These are phyloP conservation scores for Porphyridium purpureum DNA, from an alignment of 23 red algal species.

Conservation along the genomic window DNA sequence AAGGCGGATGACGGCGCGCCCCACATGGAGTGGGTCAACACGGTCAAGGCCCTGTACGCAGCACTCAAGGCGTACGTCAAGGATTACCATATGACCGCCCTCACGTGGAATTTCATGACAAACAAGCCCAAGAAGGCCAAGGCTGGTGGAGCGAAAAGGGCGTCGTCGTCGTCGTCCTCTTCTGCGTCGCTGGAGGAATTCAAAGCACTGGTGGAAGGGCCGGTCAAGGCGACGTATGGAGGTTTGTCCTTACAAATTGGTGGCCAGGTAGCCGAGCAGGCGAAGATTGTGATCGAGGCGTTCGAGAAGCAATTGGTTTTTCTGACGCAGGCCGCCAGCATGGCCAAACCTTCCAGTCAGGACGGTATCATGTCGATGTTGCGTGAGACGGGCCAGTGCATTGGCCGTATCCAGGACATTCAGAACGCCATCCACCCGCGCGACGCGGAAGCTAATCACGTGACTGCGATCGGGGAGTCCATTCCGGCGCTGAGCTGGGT, in stretches of 20 bases:
- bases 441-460: conserved; percentile 26
- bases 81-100: conserved; percentile 36
- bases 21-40: conserved; percentile 28
- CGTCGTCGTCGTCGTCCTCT: not conserved
- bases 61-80: conserved; percentile 62
- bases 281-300: conserved; percentile 12
- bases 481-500: conserved; percentile 61
- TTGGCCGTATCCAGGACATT: conserved; percentile 21
- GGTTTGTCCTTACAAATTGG: conserved; percentile 12
- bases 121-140: not conserved
- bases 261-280: conserved; percentile 16
- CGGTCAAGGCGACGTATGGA: conserved; percentile 11
- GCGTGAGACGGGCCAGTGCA: conserved; percentile 19
- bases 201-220: not conserved
- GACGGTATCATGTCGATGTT: conserved; percentile 20
- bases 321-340: conserved; percentile 27
- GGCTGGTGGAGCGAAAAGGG: not conserved
- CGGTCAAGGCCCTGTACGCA: conserved; percentile 17
- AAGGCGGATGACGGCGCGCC: conserved; percentile 18
- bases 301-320: conserved; percentile 44
- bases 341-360: conserved; percentile 34
- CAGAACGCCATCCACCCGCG: conserved; percentile 9
- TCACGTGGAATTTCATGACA: conserved; percentile 29
- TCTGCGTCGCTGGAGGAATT: not conserved
- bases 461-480: conserved; percentile 38